These are phyloP conservation scores for Blastobotrys terrestris DNA, from an alignment of 805 yeast genomes.

Conservation along the genomic window DNA sequence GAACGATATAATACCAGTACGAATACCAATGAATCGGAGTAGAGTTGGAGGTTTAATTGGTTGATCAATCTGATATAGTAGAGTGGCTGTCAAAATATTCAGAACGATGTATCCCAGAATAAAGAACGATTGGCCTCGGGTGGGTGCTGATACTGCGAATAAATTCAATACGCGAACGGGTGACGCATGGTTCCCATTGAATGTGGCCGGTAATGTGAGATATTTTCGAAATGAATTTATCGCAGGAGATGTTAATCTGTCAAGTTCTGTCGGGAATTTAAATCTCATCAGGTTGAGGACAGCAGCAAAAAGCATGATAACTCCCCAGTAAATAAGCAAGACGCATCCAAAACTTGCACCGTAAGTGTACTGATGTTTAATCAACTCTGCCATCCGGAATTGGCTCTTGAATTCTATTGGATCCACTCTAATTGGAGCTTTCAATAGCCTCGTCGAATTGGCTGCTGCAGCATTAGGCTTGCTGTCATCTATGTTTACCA, in stretches of 20 bases:
- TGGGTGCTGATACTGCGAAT: conserved; percentile 26
- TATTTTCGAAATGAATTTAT: conserved; percentile 9
- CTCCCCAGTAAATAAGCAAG: conserved; percentile 30
- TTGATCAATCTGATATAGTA: conserved; percentile 11
- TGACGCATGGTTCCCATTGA: conserved; percentile 21
- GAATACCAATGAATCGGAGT: conserved; percentile 32
- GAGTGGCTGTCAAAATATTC: conserved; percentile 23
- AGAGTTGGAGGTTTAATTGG: neutral
- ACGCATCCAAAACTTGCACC: conserved; percentile 27
- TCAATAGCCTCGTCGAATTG: conserved; percentile 1
- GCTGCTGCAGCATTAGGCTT: too few relatives aligned
- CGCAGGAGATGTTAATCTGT: conserved; percentile 23
- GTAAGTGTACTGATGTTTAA: conserved; percentile 25
- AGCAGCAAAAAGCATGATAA: conserved; percentile 20
- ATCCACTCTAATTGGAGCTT: conserved; percentile 14
- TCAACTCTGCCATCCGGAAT: conserved; percentile 20
- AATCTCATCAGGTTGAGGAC: conserved; percentile 18
- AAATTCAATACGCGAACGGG: neutral
- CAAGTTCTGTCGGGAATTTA: conserved; percentile 25
- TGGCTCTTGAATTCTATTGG: conserved; percentile 13
- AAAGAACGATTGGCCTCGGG: conserved; percentile 32
- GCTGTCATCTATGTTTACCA: neutral
- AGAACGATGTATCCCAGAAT: conserved; percentile 29
- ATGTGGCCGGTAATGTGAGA: conserved; percentile 26
- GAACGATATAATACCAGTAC: conserved; percentile 38